phyloP scores from a whole-genome alignment of 1,284 basidiomycete species.

The Tremellales sp. region DNA sequence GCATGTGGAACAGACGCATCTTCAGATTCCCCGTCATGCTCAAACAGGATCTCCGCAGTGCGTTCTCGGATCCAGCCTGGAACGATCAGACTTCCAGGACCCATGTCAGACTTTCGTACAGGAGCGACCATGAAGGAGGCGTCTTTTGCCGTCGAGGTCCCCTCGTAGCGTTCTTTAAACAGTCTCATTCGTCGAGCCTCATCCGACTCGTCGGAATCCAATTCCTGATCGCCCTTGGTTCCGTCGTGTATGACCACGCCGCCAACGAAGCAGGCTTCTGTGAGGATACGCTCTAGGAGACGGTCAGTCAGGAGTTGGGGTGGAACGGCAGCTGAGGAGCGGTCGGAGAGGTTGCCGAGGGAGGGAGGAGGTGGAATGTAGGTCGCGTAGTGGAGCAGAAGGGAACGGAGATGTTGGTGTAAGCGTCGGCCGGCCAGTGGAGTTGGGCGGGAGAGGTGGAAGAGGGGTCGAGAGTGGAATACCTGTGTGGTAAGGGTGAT shows the following conservation, averaged over 20 bases:
- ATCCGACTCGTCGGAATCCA: slow-evolving; percentile 10
- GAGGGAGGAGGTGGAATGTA: slow-evolving; percentile 73
- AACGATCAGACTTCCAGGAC: slow-evolving; percentile 66
- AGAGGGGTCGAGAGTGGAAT: slow-evolving; percentile 79
- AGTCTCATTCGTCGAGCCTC: slow-evolving; percentile 11
- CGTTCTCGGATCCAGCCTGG: slow-evolving; percentile 94
- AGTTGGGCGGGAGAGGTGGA: slow-evolving; percentile 71
- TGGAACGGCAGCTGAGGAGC: slow-evolving; percentile 13
- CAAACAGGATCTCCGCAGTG: slow-evolving; percentile 84
- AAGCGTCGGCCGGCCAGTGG: slow-evolving; percentile 74
- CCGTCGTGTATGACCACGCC: background rate
- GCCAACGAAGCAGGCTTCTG: slow-evolving; percentile 42
- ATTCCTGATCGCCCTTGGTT: slow-evolving; percentile 8
- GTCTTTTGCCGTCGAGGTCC: slow-evolving; percentile 16
- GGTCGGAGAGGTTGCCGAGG: slow-evolving; percentile 59
- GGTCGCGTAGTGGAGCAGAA: slow-evolving; percentile 72
- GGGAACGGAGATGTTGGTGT: slow-evolving; percentile 67
- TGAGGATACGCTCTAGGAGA: slow-evolving; percentile 36
- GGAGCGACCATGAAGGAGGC: slow-evolving; percentile 17
- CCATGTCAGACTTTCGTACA: slow-evolving; percentile 4
- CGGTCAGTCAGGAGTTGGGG: slow-evolving; percentile 22
- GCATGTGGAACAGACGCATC: slow-evolving; percentile 76
- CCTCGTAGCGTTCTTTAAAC: slow-evolving; percentile 16
- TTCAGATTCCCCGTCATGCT: slow-evolving; percentile 79
- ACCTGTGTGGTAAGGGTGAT: slow-evolving; percentile 57